phyloP scores from a whole-genome alignment of 176 grass and related monocot genomes.

The Phyllostachys edulis region DNA sequence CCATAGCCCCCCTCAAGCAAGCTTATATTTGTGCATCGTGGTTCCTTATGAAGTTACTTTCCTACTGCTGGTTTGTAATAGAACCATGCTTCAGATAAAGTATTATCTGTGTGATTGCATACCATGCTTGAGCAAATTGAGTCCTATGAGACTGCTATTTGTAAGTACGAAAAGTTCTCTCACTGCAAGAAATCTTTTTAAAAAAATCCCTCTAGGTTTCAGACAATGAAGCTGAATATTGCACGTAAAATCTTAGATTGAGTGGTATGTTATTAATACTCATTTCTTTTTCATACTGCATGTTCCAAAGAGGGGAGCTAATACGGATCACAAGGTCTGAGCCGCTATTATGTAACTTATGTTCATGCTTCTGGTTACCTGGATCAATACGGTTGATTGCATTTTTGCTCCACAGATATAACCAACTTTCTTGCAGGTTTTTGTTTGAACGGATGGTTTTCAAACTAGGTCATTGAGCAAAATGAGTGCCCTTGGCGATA shows the following conservation, averaged over 20 bases:
- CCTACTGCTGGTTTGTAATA: neutral
- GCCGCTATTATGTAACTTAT: neutral
- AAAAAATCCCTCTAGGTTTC: neutral
- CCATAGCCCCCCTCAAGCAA: neutral
- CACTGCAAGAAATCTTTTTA: neutral
- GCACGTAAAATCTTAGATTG: neutral
- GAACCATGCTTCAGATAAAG: neutral
- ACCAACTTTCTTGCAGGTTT: neutral
- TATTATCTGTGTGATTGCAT: conserved; percentile 3
- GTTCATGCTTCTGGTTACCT: neutral
- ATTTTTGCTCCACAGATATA: neutral
- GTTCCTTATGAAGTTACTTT: conserved; percentile 14
- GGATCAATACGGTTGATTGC: neutral
- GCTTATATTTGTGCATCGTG: conserved; percentile 14
- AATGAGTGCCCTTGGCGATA: neutral
- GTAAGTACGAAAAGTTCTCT: conserved; percentile 6
- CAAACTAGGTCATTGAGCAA: neutral
- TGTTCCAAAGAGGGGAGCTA: neutral
- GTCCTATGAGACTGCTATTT: neutral
- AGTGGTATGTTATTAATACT: neutral
- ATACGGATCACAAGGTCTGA: neutral
- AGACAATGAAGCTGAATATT: neutral
- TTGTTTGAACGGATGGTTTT: neutral
- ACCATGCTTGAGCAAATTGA: conserved; percentile 19
- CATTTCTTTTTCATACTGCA: neutral